phyloP scores from a whole-genome alignment of 257 asterid genomes.

The Sherardia arvensis region DNA sequence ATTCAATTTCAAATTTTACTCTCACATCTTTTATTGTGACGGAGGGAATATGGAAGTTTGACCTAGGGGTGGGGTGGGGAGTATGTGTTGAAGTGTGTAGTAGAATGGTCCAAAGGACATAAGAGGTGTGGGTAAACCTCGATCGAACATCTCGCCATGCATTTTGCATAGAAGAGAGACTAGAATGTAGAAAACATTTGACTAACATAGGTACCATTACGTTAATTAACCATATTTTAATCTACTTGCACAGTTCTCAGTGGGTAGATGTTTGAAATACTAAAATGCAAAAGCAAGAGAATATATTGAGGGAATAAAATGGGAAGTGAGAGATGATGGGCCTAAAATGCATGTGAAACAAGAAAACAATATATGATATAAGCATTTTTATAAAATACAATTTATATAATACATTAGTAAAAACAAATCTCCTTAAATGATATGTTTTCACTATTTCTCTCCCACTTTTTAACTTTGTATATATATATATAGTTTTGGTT shows the following conservation, averaged over 20 bases:
- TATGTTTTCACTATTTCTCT: too few species aligned
- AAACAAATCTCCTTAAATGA: too few species aligned
- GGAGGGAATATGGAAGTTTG: neutral
- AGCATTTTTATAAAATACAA: too few species aligned
- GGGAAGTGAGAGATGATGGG: neutral
- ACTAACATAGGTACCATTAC: too few species aligned
- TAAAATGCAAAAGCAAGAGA: neutral
- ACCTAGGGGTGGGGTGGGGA: neutral
- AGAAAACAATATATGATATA: too few species aligned
- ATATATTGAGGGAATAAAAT: constrained; percentile 19
- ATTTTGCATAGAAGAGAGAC: neutral
- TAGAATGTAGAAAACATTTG: neutral
- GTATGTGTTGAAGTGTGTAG: neutral
- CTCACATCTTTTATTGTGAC: too few species aligned
- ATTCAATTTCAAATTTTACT: too few species aligned
- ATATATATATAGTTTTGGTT: too few species aligned
- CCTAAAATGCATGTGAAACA: too few species aligned
- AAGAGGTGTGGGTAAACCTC: neutral
- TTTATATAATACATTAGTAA: too few species aligned
- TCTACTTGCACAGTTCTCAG: neutral
- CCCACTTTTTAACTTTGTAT: too few species aligned
- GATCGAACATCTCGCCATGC: neutral
- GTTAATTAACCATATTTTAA: too few species aligned
- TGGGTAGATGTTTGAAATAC: constrained; percentile 1
- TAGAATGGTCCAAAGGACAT: neutral